Evolutionary conservation across 2,329 filamentous ascomycete genomes (phyloP), one percentile per base, ranked within the genome.

Genomic region (Tolypocladium inflatum): DNA sequence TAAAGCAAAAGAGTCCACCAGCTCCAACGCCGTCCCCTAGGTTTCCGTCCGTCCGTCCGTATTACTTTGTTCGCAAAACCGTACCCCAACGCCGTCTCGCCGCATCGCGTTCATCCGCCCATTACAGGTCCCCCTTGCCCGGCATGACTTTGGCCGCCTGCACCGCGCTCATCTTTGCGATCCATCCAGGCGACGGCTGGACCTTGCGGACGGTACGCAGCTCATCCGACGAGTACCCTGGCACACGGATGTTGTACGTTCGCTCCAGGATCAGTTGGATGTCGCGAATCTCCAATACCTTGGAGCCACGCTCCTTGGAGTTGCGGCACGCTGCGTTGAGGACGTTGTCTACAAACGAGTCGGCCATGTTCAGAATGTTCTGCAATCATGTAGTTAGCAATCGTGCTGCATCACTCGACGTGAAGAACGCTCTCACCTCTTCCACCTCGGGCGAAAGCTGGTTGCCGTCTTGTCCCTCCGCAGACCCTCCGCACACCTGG

Each of bases 101-200:
- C 26, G 26, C 48, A n/a, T 17, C 11, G 19, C 9, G 48, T 10
- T 21, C 15, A 17, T 8, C 11, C 30, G 21, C 52, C 21, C 39
- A n/a, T 54, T 41, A 64, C 8, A 58, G 17, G n/a, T 83, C 80
- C 54, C 78, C 77, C 71, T 83, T 83, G 30, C 83, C 81, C 5
- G 83, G 79, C 74, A 83, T 87, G 52, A 87, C 91, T 78, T 97
- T 97, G 53, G 91, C 91, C 2, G 92, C 93, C 74, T 96, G 91
- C 19, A 99, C 88, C 30, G 94, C 93, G 67, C 91, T 93, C 88
- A 99, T 95, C 80, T 99, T 99, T 64, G 89, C 88, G 61, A 94
- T 93, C 91, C 94, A 99, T 26, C 86, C 89, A 19, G 88, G 78
- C 23, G 91, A 87, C 2, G 94, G 94, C 70, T 94, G 89, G 56